Evolutionary conservation across 352 stramenopile genomes (phyloP), one percentile per base, ranked within the genome.

Genomic region (Phytophthora pluvialis): DNA sequence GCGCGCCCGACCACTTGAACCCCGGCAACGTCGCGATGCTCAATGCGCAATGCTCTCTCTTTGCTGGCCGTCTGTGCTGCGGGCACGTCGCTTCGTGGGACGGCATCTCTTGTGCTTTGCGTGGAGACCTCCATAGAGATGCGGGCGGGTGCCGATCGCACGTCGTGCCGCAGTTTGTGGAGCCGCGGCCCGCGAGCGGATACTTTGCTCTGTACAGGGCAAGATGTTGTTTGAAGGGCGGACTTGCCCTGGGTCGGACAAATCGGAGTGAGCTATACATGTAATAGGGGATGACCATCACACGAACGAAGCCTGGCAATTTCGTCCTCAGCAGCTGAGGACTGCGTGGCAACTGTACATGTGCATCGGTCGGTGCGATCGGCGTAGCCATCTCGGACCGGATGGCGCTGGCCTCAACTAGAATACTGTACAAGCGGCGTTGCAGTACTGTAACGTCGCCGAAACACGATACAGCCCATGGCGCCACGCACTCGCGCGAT

Each of bases 11-110:
- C 21, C 56, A 31, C 48, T 67, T 71, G 48, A 70, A 47, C 3
- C 57, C 56, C 38, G 36, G 47, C 38, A 21, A 21, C 21, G 21
- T 66, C 39, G 58, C 29, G 21, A 15, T 21, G 33, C 29, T 18
- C 5, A 16, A 25, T 21, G 33, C 29, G 11, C 5, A 16, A 25
- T 48, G 35, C 25, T 46, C 39, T 52, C 60, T 64, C 60, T 59
- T 35, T 54, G 50, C 33, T 28, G 26, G 60, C 60, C 62, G 62
- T 70, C 39, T 70, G 62, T 56, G 46, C 29, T 64, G 39, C 18
- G 38, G 49, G 62, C 62, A 70, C 55, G 50, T 38, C 18, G 54
- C 40, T 70, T 70, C 54, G 61, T 70, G 61, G 61, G 44, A 57
- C 59, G 61, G 50, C 33, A 6, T 38, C 28, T 13, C 33, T 49